Conservation (phyloP, 1,139 yeast genomes). For the Taphrina pruni region DNA sequence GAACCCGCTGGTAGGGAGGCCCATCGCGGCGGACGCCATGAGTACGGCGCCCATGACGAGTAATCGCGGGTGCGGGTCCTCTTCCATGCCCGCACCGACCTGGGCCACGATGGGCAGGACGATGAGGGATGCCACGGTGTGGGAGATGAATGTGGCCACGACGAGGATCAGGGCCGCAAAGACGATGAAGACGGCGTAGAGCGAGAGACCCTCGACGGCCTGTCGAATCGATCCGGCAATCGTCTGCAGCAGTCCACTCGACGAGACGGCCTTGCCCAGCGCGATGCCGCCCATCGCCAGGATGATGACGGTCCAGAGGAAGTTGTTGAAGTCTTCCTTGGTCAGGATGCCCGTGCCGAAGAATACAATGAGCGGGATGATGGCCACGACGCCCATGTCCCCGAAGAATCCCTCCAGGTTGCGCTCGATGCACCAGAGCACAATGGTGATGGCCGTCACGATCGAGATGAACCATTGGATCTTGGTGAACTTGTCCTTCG, state of each 20-base stretch:
- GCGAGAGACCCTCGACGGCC: slow-evolving; percentile 63
- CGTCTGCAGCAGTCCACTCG: slow-evolving; percentile 81
- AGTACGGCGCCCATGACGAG: slow-evolving; percentile 84
- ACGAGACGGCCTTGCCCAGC: slow-evolving; percentile 86
- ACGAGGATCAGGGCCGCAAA: slow-evolving; percentile 80
- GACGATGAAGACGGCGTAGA: slow-evolving; percentile 70
- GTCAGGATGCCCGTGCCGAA: slow-evolving; percentile 86
- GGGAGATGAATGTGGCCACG: slow-evolving; percentile 92
- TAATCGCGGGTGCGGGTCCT: slow-evolving; percentile 73
- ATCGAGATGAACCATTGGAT: slow-evolving; percentile 71
- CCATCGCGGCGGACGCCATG: slow-evolving; percentile 92
- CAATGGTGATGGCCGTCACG: slow-evolving; percentile 73
- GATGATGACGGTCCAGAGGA: slow-evolving; percentile 90
- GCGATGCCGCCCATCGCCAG: slow-evolving; percentile 97
- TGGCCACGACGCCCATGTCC: slow-evolving; percentile 86
- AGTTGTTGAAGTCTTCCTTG: slow-evolving; percentile 87
- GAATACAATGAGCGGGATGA: slow-evolving; percentile 79
- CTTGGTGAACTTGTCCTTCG: slow-evolving; percentile 69
- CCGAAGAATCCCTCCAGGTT: slow-evolving; percentile 75
- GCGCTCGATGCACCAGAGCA: slow-evolving; percentile 83
- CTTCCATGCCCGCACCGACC: slow-evolving; percentile 75
- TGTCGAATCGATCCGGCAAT: slow-evolving; percentile 73
- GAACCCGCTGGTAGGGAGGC: slow-evolving; percentile 93
- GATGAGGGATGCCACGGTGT: slow-evolving; percentile 93
- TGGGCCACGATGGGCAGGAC: slow-evolving; percentile 86